Conservation (phyloP, 441 rosid species). For the Eugenia klotzschiana region DNA sequence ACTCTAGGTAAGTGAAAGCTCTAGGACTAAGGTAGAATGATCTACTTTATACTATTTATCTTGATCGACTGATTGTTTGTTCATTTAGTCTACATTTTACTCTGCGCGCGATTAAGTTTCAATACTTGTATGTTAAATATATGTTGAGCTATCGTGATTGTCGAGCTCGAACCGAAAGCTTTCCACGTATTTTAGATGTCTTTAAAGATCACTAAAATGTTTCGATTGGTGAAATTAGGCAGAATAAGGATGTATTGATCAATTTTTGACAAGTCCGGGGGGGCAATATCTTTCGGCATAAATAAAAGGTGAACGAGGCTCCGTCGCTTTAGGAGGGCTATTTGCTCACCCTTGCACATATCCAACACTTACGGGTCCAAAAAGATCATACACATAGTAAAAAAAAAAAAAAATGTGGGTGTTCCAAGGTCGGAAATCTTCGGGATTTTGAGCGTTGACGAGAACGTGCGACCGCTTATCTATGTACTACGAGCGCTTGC, state of each 20-base stretch:
- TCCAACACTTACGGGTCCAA: not conserved
- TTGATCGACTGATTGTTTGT: not conserved
- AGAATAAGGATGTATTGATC: no score
- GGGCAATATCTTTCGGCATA: no score
- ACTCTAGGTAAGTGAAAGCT: not conserved
- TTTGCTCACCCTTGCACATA: not conserved
- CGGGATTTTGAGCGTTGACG: not conserved
- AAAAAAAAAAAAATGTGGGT: not conserved
- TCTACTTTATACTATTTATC: not conserved
- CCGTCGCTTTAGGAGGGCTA: not conserved
- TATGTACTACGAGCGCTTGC: not conserved
- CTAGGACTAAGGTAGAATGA: not conserved
- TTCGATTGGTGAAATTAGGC: no score
- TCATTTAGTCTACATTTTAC: not conserved
- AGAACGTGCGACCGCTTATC: not conserved
- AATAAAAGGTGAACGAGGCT: no score
- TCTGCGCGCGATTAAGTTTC: no score
- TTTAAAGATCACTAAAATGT: no score
- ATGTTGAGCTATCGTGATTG: no score
- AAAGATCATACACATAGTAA: not conserved
- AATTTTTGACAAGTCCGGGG: no score
- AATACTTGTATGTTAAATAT: no score
- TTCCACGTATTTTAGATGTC: no score
- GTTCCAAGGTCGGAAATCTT: not conserved
- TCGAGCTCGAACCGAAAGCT: no score